These are phyloP conservation scores for Aureobasidium pullulans DNA, from an alignment of 2,329 filamentous ascomycete species.

Conservation along the genomic window DNA sequence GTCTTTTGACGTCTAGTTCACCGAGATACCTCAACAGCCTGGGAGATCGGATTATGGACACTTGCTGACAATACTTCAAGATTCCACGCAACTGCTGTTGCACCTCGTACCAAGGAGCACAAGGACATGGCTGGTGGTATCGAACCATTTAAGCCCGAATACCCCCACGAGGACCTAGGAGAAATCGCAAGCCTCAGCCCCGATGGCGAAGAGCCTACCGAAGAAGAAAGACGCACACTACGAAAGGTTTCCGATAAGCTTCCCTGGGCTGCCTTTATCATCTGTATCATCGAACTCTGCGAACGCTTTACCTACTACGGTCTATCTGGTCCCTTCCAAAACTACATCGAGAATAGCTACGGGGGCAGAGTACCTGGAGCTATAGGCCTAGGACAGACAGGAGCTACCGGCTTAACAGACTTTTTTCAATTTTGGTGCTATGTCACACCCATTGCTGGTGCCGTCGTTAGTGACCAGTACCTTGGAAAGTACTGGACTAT, in stretches of 20 bases:
- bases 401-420: constrained; percentile 39
- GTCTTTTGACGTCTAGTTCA: too few relatives aligned
- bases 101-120: constrained; percentile 3
- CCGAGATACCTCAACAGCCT: too few relatives aligned
- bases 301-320: constrained; percentile 42
- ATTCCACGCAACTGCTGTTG: constrained; percentile 13
- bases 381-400: constrained; percentile 34
- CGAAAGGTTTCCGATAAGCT: constrained; percentile 40
- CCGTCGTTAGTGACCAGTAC: constrained; percentile 63
- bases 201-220: constrained; percentile 33
- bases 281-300: constrained; percentile 44
- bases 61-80: not conserved
- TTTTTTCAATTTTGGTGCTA: constrained; percentile 46
- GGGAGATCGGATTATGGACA: not conserved
- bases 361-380: constrained; percentile 33
- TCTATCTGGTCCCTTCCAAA: constrained; percentile 42
- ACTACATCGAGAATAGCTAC: constrained; percentile 40
- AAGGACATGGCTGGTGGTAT: constrained; percentile 14
- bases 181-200: constrained; percentile 16
- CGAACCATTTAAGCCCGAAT: constrained; percentile 7
- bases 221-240: constrained; percentile 36
- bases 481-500: constrained; percentile 65
- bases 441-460: too few relatives aligned
- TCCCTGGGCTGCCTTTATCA: constrained; percentile 39
- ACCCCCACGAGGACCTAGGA: not conserved